Conservation (phyloP, 306 rosid genomes). For the Prunus campanulata region DNA sequence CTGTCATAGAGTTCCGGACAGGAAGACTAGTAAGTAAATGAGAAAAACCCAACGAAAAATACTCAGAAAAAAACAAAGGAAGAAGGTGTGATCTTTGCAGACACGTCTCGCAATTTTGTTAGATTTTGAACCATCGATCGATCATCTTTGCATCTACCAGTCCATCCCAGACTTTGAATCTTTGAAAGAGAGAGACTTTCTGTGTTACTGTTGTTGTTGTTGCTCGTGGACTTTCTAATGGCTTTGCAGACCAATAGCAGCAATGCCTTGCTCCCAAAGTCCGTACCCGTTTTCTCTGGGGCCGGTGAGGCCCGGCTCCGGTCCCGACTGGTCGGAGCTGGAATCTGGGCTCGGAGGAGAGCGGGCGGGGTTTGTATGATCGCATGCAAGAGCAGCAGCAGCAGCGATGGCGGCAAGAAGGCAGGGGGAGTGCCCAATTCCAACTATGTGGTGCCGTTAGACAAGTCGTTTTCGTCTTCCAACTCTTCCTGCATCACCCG, state of each 20-base stretch:
- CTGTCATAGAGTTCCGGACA: not conserved
- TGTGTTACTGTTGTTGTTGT: not conserved
- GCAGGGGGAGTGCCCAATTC: conserved; percentile 59
- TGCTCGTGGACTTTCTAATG: conserved; percentile 5
- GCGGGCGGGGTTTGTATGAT: conserved; percentile 6
- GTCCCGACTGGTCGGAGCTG: not conserved
- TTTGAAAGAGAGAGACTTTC: not conserved
- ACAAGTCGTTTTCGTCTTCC: conserved; percentile 58
- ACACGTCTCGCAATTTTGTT: not conserved
- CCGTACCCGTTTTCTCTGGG: not conserved
- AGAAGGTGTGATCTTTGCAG: not conserved
- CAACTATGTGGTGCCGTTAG: conserved; percentile 88
- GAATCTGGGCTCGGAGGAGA: conserved; percentile 8
- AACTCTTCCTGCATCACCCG: conserved; percentile 80
- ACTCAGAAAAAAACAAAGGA: not conserved
- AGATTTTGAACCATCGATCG: not conserved
- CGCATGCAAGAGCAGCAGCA: conserved; percentile 21
- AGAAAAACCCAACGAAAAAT: not conserved
- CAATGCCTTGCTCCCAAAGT: conserved; percentile 14
- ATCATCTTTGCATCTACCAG: not conserved
- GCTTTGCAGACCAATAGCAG: conserved; percentile 20
- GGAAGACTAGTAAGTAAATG: too few species aligned
- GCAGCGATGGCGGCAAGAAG: conserved; percentile 29
- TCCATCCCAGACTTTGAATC: too few species aligned
- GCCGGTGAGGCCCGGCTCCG: not conserved